phyloP scores from a whole-genome alignment of 768 basidiomycete species.

The Boletus subcaerulescens region DNA sequence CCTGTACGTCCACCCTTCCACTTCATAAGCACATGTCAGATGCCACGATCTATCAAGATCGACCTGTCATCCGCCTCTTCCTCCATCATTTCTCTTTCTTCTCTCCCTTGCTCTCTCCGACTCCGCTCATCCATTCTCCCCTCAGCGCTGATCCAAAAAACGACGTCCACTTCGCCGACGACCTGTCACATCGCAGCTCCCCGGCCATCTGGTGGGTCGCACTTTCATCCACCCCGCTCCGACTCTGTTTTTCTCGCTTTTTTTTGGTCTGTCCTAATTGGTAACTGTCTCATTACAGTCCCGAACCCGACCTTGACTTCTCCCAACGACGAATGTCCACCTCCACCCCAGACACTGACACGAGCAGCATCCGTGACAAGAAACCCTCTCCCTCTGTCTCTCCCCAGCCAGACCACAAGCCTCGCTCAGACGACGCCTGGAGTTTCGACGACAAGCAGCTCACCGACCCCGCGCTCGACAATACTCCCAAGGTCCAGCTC shows the following conservation, averaged over 20 bases:
- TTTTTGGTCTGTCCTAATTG: constrained; percentile 11
- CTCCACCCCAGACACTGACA: constrained; percentile 65
- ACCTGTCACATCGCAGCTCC: constrained; percentile 46
- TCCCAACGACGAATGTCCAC: constrained; percentile 69
- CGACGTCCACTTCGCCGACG: constrained; percentile 42
- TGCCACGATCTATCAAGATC: constrained; percentile 34
- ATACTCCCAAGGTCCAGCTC: constrained; percentile 56
- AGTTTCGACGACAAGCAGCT: constrained; percentile 38
- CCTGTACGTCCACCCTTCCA: constrained; percentile 42
- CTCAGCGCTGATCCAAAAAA: constrained; percentile 40
- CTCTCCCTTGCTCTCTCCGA: background rate
- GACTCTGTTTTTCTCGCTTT: constrained; percentile 5
- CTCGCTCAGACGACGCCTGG: constrained; percentile 35
- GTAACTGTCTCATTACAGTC: constrained; percentile 27
- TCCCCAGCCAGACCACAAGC: constrained; percentile 48
- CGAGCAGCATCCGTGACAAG: constrained; percentile 56
- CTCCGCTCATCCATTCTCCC: constrained; percentile 13
- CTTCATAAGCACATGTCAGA: constrained; percentile 26
- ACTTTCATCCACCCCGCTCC: constrained; percentile 13
- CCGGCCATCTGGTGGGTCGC: constrained; percentile 46
- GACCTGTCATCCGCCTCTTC: constrained; percentile 19
- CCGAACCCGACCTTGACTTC: constrained; percentile 54
- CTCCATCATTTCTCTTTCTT: constrained; percentile 4
- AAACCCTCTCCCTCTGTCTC: constrained; percentile 51
- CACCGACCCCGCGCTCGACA: constrained; percentile 40